Conservation (phyloP, 495 filamentous ascomycete species). For the Trichoderma parareesei region DNA sequence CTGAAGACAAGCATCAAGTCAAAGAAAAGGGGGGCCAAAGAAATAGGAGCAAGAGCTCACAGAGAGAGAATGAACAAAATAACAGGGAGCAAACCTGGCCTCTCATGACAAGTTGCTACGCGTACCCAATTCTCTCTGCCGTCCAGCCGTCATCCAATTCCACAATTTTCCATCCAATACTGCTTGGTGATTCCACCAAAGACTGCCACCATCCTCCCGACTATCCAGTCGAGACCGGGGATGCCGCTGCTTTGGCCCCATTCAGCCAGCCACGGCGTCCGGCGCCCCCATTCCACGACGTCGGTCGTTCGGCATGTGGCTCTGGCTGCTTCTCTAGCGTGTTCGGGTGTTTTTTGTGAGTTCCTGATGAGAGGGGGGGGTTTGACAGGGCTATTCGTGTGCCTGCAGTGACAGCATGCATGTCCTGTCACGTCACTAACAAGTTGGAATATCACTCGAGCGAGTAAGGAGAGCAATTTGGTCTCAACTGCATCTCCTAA, state of each 20-base stretch:
- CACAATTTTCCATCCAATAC: not conserved
- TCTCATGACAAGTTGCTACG: no score
- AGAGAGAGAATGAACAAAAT: not conserved
- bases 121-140: not conserved
- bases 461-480: no score
- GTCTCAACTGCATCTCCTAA: no score
- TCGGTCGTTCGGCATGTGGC: not conserved
- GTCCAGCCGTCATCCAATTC: not conserved
- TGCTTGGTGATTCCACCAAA: not conserved
- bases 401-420: not conserved
- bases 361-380: not conserved
- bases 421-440: no score
- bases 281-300: not conserved
- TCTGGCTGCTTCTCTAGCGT: not conserved
- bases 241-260: not conserved
- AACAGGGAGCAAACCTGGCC: not conserved
- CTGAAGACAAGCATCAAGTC: not conserved
- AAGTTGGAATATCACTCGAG: no score
- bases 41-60: not conserved
- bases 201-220: not conserved
- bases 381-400: not conserved
- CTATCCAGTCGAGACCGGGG: not conserved
- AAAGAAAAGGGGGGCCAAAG: not conserved
- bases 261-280: conserved; percentile 4
- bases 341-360: not conserved